Conservation (phyloP, 805 yeast species). For the Priceomyces haplophilus region DNA sequence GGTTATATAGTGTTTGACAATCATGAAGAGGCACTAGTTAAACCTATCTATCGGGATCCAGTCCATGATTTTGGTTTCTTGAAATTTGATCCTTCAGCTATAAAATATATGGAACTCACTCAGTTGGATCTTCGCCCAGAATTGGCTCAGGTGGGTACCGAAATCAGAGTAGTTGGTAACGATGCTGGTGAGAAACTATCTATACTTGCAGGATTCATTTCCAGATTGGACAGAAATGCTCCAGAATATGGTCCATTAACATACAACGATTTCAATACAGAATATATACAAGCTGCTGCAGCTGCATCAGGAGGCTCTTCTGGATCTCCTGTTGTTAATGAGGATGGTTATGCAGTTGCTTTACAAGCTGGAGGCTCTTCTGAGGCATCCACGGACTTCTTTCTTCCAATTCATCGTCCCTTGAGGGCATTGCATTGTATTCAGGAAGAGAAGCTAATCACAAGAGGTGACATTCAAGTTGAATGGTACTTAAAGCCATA, state of each 20-base stretch:
- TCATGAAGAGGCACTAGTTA: conserved; percentile 88
- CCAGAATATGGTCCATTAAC: conserved; percentile 89
- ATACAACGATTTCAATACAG: conserved; percentile 91
- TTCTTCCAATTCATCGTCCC: conserved; percentile 81
- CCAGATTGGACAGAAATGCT: conserved; percentile 86
- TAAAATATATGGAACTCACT: conserved; percentile 71
- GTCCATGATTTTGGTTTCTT: conserved; percentile 93
- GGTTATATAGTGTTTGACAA: conserved; percentile 92
- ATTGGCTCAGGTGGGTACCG: conserved; percentile 85
- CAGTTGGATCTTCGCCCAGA: conserved; percentile 74
- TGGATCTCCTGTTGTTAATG: conserved; percentile 94
- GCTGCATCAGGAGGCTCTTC: conserved; percentile 94
- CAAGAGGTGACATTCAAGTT: conserved; percentile 89
- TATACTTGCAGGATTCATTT: conserved; percentile 81
- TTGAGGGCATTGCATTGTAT: conserved; percentile 75
- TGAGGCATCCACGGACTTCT: conserved; percentile 90
- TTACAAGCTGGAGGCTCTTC: conserved; percentile 92
- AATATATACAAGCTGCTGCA: conserved; percentile 94
- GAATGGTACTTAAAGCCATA: conserved; percentile 86
- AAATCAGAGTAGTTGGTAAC: conserved; percentile 91
- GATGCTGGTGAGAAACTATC: conserved; percentile 94
- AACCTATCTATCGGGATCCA: conserved; percentile 87
- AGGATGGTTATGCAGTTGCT: conserved; percentile 84
- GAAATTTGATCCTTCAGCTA: conserved; percentile 65
- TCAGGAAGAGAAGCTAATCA: conserved; percentile 55